Base-by-base conservation (phyloP, 2,329 filamentous ascomycete species). In the Lasiodiplodia hormozganensis region DNA sequence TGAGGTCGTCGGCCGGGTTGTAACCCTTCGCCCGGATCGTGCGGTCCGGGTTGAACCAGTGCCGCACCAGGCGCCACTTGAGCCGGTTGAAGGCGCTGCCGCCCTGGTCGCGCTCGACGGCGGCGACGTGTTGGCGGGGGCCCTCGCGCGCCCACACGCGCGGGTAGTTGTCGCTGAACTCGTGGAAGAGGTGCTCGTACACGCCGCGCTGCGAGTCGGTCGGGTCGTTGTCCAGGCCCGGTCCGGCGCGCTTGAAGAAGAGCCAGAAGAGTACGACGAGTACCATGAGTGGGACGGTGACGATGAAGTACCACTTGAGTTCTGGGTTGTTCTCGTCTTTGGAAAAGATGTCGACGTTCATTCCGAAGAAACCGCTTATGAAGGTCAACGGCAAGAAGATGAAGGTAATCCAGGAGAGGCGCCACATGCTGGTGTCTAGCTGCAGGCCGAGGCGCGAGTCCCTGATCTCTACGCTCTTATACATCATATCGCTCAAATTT, bases 371-470 rank as follows among this genome's bases (percentile, higher is more conserved):
- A 12, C 81, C 81, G 3, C 78, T 78, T 16, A 84, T 79, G 70
- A 85, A 86, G 0, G 84, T 86, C 11, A 86, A 74, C 0, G 85
- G 87, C 76, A 92, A 89, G 74, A 93, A 84, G 77, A 95, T 94
- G 76, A 94, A 92, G 64, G 90, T 92, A 18, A 90, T 91, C 64
- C 89, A 89, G 56, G 88, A 86, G 18, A 89, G 85, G 25, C 89
- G 78, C 83, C 79, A 84, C 83, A 85, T 85, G 71, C 77, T 81
- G 4, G 83, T 74, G 5, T 83, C 82, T 2, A 86, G 78, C 66
- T 84, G 82, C 4, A 86, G 76, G 0, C 80, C 83, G 67, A 84
- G 82, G 2, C 83, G 78, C 2, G 83, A 82, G 71, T 87, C 85
- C 36, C 84, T 78, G 65, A 86, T 86, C 3, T 81, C 84, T 5